Base-by-base conservation (phyloP, 2,329 filamentous ascomycete species). In the Aspergillus piperis region DNA sequence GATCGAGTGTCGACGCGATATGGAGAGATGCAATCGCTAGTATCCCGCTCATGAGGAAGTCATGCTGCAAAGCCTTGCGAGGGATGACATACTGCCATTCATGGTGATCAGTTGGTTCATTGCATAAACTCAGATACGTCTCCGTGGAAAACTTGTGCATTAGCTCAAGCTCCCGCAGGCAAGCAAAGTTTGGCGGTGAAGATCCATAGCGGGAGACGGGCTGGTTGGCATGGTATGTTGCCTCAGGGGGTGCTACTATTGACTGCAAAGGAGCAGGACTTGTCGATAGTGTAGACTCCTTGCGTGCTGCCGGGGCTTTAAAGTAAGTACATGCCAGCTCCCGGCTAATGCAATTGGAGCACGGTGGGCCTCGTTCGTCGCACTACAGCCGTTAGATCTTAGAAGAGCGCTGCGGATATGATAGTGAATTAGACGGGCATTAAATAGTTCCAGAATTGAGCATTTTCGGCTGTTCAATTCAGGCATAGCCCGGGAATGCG, bases 131-230 rank as follows among this genome's bases (percentile, higher is more conserved):
- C 21, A 73, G 73, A 63, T 77, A 83, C 0, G 81, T 83, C 17
- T 73, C 75, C 0, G 78, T 82, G 1, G 80, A 77, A 75, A 80
- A 84, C 27, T 79, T 79, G 62, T 84, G 81, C 79, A 84, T 82
- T 48, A 84, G 67, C 60, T 83, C 81, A 8, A 84, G 73, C 59
- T 83, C 81, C 3, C 72, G 61, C 38, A 49, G 64, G 10, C 65
- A 63, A 23, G 69, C 67, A 41, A 61, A 60, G 17, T 59, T 47
- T 11, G 64, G 59, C 19, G 63, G 59, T 30, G 25, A 5, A 30
- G 39, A 3, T 13, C 36, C 51, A 27, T 53, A 10, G 17, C 53
- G 41, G 25, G 23, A 32, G 6, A 36, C 8, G 21, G 39, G 41
- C 39, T 32, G 53, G 44, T 52, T 30, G 17, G 44, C 36, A 39